These are phyloP conservation scores for Zea mays DNA, from an alignment of 176 grass and related monocot species.

Conservation along the genomic window DNA sequence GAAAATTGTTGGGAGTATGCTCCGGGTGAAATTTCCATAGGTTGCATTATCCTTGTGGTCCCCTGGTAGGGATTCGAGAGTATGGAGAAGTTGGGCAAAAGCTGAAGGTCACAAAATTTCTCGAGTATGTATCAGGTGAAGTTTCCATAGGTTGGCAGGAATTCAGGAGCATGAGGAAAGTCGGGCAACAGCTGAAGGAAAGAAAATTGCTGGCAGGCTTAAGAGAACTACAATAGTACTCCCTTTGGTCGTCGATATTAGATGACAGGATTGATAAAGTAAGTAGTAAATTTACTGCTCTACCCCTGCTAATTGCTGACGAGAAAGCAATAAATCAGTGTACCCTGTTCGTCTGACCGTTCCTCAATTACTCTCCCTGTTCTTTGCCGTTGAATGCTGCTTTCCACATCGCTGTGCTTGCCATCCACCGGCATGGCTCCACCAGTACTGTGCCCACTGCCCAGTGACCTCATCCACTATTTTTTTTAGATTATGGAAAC, in stretches of 20 bases:
- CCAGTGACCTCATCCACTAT: not conserved
- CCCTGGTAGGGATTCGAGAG: not conserved
- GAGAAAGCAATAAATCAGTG: not conserved
- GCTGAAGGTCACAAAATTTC: not conserved
- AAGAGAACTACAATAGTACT: not conserved
- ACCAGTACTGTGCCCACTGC: not conserved
- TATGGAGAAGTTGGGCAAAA: not conserved
- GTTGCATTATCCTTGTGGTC: not conserved
- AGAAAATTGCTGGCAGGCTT: not conserved
- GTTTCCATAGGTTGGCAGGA: conserved; percentile 8
- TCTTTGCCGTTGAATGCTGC: not conserved
- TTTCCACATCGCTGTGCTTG: not conserved
- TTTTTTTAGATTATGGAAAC: too few species aligned
- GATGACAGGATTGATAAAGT: too few species aligned
- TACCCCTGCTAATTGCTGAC: not conserved
- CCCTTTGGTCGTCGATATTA: too few species aligned
- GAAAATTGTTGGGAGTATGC: not conserved
- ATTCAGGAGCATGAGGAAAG: conserved; percentile 2
- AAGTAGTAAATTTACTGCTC: too few species aligned
- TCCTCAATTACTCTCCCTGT: not conserved
- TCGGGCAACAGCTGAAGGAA: not conserved
- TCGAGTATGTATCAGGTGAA: not conserved
- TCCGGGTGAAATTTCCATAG: not conserved
- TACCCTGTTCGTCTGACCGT: not conserved
- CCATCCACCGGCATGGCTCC: not conserved